These are phyloP conservation scores for Hanseniaspora mollemarum DNA, from an alignment of 805 yeast species.

Conservation along the genomic window DNA sequence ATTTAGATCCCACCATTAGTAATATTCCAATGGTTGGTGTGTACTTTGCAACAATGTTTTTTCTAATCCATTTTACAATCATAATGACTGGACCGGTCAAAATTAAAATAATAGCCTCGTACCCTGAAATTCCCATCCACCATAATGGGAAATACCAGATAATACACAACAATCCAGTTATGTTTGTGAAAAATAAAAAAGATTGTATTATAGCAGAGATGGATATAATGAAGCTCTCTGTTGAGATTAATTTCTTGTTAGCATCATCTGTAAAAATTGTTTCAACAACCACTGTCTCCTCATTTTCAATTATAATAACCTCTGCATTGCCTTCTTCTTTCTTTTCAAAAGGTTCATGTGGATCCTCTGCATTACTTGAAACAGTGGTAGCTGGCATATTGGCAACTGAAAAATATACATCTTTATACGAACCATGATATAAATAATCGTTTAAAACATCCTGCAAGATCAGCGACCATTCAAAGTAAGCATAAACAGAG, in stretches of 20 bases:
- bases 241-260: neutral
- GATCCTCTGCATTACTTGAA: neutral
- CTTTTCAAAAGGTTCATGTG: neutral
- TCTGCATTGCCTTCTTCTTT: constrained; percentile 22
- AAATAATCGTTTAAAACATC: constrained; percentile 81
- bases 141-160: constrained; percentile 97
- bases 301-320: constrained; percentile 1
- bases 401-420: constrained; percentile 19
- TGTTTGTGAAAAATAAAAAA: constrained; percentile 72
- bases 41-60: constrained; percentile 25
- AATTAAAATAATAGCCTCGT: constrained; percentile 59
- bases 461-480: constrained; percentile 77
- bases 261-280: neutral
- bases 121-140: constrained; percentile 96
- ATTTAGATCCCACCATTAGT: constrained; percentile 45
- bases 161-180: constrained; percentile 70
- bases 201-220: constrained; percentile 38
- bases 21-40: constrained; percentile 10
- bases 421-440: constrained; percentile 57
- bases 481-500: constrained; percentile 85
- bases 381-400: constrained; percentile 11
- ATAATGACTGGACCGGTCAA: constrained; percentile 50
- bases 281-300: neutral
- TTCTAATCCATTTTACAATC: constrained; percentile 30
- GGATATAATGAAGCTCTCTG: constrained; percentile 20